phyloP scores from a whole-genome alignment of 192 early-diverging fungal species.

The Linnemannia hyalina region DNA sequence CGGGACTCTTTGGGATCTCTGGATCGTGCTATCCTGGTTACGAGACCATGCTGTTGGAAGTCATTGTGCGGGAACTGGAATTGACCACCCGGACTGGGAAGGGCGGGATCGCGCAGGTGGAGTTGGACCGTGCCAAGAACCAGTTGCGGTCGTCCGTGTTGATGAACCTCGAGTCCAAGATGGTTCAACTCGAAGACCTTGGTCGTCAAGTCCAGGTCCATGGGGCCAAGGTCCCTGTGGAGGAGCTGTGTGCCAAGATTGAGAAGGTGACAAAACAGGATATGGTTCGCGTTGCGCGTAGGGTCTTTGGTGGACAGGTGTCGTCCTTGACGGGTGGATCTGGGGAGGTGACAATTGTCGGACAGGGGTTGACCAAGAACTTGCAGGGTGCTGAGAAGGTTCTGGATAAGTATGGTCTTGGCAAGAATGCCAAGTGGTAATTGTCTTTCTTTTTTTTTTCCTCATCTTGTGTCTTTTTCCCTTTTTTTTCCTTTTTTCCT shows the following conservation, averaged over 20 bases:
- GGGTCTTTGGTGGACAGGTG: slow-evolving; percentile 75
- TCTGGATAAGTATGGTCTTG: slow-evolving; percentile 66
- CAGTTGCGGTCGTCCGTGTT: slow-evolving; percentile 92
- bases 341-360: slow-evolving; percentile 75
- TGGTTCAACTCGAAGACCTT: slow-evolving; percentile 96
- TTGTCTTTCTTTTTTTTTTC: neutral
- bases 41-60: slow-evolving; percentile 80
- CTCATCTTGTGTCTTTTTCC: neutral
- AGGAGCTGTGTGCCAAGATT: slow-evolving; percentile 85
- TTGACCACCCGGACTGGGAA: slow-evolving; percentile 66
- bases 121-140: slow-evolving; percentile 93
- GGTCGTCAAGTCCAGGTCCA: slow-evolving; percentile 86
- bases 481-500: neutral
- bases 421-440: slow-evolving; percentile 56
- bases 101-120: slow-evolving; percentile 64
- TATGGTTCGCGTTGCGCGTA: slow-evolving; percentile 80
- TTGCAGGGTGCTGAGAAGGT: slow-evolving; percentile 60
- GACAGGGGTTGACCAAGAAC: slow-evolving; percentile 69
- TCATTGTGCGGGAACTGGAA: slow-evolving; percentile 88
- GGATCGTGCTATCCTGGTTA: slow-evolving; percentile 86
- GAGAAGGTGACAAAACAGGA: slow-evolving; percentile 82
- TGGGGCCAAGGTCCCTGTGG: slow-evolving; percentile 79
- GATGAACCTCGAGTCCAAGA: slow-evolving; percentile 93
- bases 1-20: slow-evolving; percentile 94
- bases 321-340: slow-evolving; percentile 66